These are phyloP conservation scores for Somion occarium DNA, from an alignment of 1,284 basidiomycete genomes.

Conservation along the genomic window DNA sequence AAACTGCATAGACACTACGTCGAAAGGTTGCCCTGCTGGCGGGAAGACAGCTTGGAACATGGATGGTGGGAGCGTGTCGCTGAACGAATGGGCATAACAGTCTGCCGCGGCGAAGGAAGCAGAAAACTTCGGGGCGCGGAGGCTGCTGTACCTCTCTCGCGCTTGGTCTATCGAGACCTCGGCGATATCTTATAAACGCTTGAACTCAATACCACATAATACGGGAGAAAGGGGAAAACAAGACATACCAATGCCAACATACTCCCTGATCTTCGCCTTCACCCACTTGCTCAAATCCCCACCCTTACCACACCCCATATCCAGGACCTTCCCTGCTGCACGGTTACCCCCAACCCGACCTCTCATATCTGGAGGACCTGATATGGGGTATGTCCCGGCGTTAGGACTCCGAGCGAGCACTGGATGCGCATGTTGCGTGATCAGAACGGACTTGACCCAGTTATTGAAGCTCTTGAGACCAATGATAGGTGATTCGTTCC, in stretches of 20 bases:
- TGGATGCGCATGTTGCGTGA: slow-evolving; percentile 79
- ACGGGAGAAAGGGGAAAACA: not conserved
- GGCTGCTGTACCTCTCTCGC: slow-evolving; percentile 49
- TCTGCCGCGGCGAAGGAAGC: slow-evolving; percentile 86
- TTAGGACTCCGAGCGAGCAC: slow-evolving; percentile 38
- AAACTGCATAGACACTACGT: slow-evolving; percentile 97
- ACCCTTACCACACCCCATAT: slow-evolving; percentile 97
- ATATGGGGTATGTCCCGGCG: slow-evolving; percentile 2
- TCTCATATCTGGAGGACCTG: slow-evolving; percentile 1
- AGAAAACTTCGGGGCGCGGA: slow-evolving; percentile 55
- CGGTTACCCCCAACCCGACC: slow-evolving; percentile 25
- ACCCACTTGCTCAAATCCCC: slow-evolving; percentile 97
- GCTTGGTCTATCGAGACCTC: slow-evolving; percentile 91
- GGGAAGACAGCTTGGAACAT: slow-evolving; percentile 35
- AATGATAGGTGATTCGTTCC: slow-evolving; percentile 92
- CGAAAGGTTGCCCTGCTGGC: slow-evolving; percentile 53
- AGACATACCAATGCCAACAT: slow-evolving; percentile 77
- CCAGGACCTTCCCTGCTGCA: slow-evolving; percentile 73
- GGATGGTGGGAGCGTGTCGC: slow-evolving; percentile 61
- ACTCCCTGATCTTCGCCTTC: slow-evolving; percentile 78
- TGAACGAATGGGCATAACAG: slow-evolving; percentile 78
- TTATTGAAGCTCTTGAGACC: slow-evolving; percentile 98
- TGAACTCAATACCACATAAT: slow-evolving; percentile 6
- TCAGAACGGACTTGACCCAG: slow-evolving; percentile 96
- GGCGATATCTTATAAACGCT: slow-evolving; percentile 72